Base-by-base conservation (phyloP, 2,329 filamentous ascomycete species). In the Didymella segeticola region DNA sequence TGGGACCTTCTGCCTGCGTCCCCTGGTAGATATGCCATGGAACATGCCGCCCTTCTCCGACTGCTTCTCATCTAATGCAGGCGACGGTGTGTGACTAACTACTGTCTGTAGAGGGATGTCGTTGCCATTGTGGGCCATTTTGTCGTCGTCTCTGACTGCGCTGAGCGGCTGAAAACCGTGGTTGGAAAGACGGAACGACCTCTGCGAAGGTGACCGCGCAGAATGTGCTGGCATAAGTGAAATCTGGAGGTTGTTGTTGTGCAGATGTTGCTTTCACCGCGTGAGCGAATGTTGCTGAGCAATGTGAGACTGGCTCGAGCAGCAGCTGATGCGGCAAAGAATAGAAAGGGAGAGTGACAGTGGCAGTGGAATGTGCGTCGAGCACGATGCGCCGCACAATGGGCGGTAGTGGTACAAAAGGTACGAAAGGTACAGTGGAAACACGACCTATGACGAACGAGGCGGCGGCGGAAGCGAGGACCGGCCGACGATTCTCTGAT, bases 61-160 rank as follows among this genome's bases (percentile, higher is more conserved):
- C 66, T 76, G 54, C 62, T 62, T 65, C 64, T 65, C 65, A 10
- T 64, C 61, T 23, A 59, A 51, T 11, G 58, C 69, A 10, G 67
- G 61, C 4, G 75, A 74, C 54, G 78, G 77, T 45, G 76, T 74
- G 56, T 78, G 76, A 51, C 79, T 83, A 59, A 78, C 72, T 33
- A 86, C 81, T 41, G 78, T 79, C 61, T 83, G 80, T 58, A 88
- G 77, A 7, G 86, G 86, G 46, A 88, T 88, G 61, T 87, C 81
- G 63, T 83, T 83, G 22, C 83, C 84, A 23, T 64, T 79, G 76
- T 51, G 43, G 27, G 71, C 62, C 78, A 81, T 81, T 45, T 71
- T 73, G 60, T 72, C 60, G 47, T 47, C 55, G 51, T 56, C 53
- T 20, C 53, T 27, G 43, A 56, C 49, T 43, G 63, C 64, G 60